Evolutionary conservation across 2,329 filamentous ascomycete genomes (phyloP), one percentile per base, ranked within the genome.

Genomic region (Venturia oleaginea): DNA sequence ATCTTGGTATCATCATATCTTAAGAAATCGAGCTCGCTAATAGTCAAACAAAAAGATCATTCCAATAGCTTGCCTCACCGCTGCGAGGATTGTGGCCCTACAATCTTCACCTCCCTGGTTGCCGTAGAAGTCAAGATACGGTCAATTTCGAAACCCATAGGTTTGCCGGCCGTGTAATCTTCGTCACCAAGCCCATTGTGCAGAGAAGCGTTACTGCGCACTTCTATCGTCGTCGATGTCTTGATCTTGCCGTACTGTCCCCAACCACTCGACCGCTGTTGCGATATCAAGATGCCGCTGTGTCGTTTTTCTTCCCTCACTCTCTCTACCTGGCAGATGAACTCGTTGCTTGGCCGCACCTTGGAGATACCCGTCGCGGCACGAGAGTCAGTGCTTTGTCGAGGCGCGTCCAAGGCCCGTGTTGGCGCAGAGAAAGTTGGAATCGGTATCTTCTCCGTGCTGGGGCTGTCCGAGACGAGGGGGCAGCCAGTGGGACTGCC

Each of bases 1-100:
- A 34, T 57, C 51, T 57, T 57, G 51, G 51, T 57, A 34, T 37
- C 27, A 55, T 34, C 51, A 57, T 57, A 57, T 32, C 15, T 22
- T n/a, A 34, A 30, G 11, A 57, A 11, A 57, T 57, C 19, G 34
- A 19, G 30, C 15, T 32, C 51, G 51, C 51, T 57, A 34, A 57
- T 7, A 34, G 51, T 34, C 27, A 34, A 57, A 57, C 15, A 57
- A 34, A 57, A 19, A 34, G 6, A 32, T 22, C 15, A 19, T 1
- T 34, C 30, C 4, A 19, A 17, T 17, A 57, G 13, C 3, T 1
- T n/a, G 8, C 0, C 17, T 57, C 27, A 57, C 27, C 30, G 30
- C n/a, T 57, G 51, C 27, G 30, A 57, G 30, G 8, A n/a, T 22
- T 57, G 27, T 57, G 51, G 51, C 19, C 51, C 51, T 22, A 57